Conservation (phyloP, 352 stramenopile species). For the Pythium angustatum region DNA sequence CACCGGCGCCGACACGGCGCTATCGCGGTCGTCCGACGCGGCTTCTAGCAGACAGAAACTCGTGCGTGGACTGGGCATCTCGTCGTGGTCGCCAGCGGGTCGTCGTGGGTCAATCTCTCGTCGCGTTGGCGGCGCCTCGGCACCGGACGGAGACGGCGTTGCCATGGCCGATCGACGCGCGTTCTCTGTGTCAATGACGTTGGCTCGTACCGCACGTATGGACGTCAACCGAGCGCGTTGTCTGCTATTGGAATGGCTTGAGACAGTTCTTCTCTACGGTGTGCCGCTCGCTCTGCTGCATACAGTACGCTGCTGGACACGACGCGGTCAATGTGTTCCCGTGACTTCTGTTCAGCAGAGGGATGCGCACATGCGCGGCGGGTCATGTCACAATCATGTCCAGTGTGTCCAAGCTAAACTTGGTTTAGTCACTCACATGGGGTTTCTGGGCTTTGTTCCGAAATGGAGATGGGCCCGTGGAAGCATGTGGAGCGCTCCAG, state of each 20-base stretch:
- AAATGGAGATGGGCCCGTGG: slow-evolving; percentile 8
- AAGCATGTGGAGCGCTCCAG: neutral
- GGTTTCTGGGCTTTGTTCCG: neutral
- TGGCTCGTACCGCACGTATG: neutral
- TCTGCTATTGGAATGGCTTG: no score
- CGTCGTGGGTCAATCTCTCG: slow-evolving; percentile 4
- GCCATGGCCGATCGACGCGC: slow-evolving; percentile 1
- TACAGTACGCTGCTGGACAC: no score
- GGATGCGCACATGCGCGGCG: slow-evolving; percentile 6
- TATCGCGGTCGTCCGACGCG: slow-evolving; percentile 24
- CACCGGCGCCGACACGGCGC: slow-evolving; percentile 5
- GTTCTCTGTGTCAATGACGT: neutral
- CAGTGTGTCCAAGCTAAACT: no score
- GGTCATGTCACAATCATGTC: slow-evolving; percentile 6
- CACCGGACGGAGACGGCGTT: slow-evolving; percentile 8
- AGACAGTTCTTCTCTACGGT: no score
- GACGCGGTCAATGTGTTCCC: no score
- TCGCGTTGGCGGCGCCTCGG: neutral
- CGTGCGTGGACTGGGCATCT: slow-evolving; percentile 41
- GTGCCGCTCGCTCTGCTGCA: no score
- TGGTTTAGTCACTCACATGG: slow-evolving; percentile 13
- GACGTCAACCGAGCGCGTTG: no score
- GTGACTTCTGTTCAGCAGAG: slow-evolving; percentile 21
- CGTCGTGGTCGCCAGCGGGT: slow-evolving; percentile 25
- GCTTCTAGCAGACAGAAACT: slow-evolving; percentile 71